phyloP scores from a whole-genome alignment of 1,284 basidiomycete species.

The Xerocomus nothofagi region DNA sequence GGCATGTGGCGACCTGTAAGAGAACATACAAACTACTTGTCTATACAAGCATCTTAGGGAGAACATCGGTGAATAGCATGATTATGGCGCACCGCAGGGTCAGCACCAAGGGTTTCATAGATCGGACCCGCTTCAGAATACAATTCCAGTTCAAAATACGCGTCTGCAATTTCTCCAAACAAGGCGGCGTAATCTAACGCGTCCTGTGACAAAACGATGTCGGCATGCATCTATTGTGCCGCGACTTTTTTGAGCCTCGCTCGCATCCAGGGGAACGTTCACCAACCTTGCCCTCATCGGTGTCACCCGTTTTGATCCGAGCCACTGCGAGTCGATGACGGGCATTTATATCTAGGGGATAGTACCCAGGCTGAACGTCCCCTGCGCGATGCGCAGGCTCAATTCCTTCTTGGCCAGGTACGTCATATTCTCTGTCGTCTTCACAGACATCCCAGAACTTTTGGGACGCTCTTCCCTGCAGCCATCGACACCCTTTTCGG shows the following conservation, averaged over 20 bases:
- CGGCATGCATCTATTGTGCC: slow-evolving; percentile 56
- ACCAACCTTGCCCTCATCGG: slow-evolving; percentile 43
- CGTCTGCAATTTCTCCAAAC: slow-evolving; percentile 83
- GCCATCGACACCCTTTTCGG: slow-evolving; percentile 1
- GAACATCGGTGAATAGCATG: no score
- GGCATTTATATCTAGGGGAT: slow-evolving; percentile 33
- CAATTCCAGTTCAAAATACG: slow-evolving; percentile 50
- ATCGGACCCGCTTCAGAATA: not conserved
- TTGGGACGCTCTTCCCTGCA: slow-evolving; percentile 1
- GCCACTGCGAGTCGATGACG: slow-evolving; percentile 83
- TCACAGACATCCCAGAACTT: slow-evolving; percentile 4
- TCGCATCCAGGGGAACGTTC: no score
- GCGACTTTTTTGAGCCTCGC: slow-evolving; percentile 31
- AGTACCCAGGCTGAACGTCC: slow-evolving; percentile 3
- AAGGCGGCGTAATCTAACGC: slow-evolving; percentile 73
- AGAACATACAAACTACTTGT: slow-evolving; percentile 2
- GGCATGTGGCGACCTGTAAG: slow-evolving; percentile 27
- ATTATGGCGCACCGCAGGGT: slow-evolving; percentile 1
- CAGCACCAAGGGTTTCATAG: slow-evolving; percentile 1
- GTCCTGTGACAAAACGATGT: slow-evolving; percentile 69
- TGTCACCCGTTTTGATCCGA: slow-evolving; percentile 78
- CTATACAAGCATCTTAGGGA: not conserved
- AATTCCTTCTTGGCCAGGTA: slow-evolving; percentile 28
- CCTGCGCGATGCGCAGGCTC: not conserved
- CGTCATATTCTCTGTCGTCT: slow-evolving; percentile 25